Conservation (phyloP, 1,139 yeast genomes). For the Taphrina communis region DNA sequence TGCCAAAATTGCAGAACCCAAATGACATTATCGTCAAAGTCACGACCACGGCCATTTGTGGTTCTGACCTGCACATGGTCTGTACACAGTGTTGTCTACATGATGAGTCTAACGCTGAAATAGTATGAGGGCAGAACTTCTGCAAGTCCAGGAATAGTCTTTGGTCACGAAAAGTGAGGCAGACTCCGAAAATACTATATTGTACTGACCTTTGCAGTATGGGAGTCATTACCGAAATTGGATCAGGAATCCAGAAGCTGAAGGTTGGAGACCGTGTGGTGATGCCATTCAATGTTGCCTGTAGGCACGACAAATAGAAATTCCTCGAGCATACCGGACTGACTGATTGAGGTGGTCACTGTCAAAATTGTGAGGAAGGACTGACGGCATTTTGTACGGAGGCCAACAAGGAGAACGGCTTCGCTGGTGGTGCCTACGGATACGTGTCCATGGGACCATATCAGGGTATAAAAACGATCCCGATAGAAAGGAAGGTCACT, state of each 20-base stretch:
- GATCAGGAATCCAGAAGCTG: slow-evolving; percentile 53
- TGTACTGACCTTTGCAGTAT: slow-evolving; percentile 46
- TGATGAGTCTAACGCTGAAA: too few relatives aligned
- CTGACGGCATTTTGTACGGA: slow-evolving; percentile 54
- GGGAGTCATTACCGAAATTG: slow-evolving; percentile 56
- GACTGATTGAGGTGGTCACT: slow-evolving; percentile 50
- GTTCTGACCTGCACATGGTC: slow-evolving; percentile 57
- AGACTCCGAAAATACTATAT: background rate
- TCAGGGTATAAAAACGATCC: slow-evolving; percentile 24
- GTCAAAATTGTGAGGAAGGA: slow-evolving; percentile 48
- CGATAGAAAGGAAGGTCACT: too few relatives aligned
- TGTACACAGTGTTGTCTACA: too few relatives aligned
- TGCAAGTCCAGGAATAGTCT: slow-evolving; percentile 54
- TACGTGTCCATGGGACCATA: slow-evolving; percentile 38
- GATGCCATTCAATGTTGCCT: slow-evolving; percentile 57
- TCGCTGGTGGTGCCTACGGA: slow-evolving; percentile 38
- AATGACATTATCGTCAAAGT: slow-evolving; percentile 63
- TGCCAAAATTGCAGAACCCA: slow-evolving; percentile 54
- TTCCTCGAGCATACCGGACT: too few relatives aligned
- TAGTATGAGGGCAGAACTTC: slow-evolving; percentile 48
- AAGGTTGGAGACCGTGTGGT: slow-evolving; percentile 58
- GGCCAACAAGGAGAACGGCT: slow-evolving; percentile 34
- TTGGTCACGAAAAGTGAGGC: slow-evolving; percentile 61
- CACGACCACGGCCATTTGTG: slow-evolving; percentile 53
- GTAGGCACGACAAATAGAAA: slow-evolving; percentile 48